Evolutionary conservation across 768 basidiomycete genomes (phyloP).

Genomic region (Omphalotus guepiniiformis): DNA sequence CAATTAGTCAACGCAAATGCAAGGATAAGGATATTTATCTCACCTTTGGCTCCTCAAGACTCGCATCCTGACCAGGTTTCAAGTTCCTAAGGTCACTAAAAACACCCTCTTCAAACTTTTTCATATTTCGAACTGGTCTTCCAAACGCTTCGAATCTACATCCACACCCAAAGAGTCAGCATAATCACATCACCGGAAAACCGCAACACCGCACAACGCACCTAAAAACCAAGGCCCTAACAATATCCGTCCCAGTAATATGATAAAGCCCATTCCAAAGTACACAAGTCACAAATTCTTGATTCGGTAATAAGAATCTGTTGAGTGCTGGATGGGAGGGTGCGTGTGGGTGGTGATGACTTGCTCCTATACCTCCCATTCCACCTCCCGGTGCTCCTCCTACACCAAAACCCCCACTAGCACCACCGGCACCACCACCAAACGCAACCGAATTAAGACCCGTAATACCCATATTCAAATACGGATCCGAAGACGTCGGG

Average conservation of each 20-base stretch:
- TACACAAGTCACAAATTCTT: slow-evolving; percentile 87
- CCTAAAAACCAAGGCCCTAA: slow-evolving; percentile 90
- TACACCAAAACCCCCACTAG: too few species aligned
- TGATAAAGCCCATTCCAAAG: slow-evolving; percentile 90
- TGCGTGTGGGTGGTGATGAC: slow-evolving; percentile 35
- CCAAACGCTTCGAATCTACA: slow-evolving; percentile 59
- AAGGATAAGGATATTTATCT: slow-evolving; percentile 19
- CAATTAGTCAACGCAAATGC: not conserved
- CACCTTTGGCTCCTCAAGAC: slow-evolving; percentile 95
- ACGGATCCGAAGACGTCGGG: slow-evolving; percentile 8
- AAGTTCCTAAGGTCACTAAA: slow-evolving; percentile 91
- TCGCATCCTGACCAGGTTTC: slow-evolving; percentile 90
- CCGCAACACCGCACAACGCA: too few species aligned
- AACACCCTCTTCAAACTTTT: slow-evolving; percentile 97
- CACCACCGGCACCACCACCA: too few species aligned
- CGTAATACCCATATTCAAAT: slow-evolving; percentile 8
- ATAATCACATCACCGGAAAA: slow-evolving; percentile 4
- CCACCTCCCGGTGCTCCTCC: too few species aligned
- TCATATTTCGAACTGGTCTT: slow-evolving; percentile 86
- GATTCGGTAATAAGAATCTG: slow-evolving; percentile 81
- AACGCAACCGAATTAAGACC: too few species aligned
- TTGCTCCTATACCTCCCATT: slow-evolving; percentile 1
- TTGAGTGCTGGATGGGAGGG: slow-evolving; percentile 77
- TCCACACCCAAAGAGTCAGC: slow-evolving; percentile 9
- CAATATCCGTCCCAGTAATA: slow-evolving; percentile 96